Evolutionary conservation across 2,329 filamentous ascomycete species (phyloP).

Genomic region (Fusarium nematophilum): DNA sequence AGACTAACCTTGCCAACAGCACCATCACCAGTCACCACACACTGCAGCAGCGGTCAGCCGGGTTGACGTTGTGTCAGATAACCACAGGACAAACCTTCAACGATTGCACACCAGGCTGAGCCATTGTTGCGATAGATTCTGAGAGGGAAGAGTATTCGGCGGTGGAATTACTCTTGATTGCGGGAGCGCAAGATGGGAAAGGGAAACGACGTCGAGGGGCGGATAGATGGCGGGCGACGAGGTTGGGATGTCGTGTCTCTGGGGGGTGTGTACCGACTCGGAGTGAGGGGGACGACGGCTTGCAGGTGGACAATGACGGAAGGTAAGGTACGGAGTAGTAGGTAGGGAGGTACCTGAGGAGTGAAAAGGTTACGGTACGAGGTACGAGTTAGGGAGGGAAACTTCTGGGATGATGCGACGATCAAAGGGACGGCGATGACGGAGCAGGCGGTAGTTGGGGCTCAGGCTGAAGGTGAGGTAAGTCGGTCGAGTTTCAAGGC

Average conservation of each 20-base stretch:
- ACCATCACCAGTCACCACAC: constrained; percentile 98
- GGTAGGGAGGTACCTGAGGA: too few species aligned
- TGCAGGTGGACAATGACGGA: too few species aligned
- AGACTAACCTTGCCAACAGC: constrained; percentile 90
- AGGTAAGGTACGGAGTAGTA: too few species aligned
- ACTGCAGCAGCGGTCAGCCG: constrained; percentile 66
- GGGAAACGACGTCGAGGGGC: constrained; percentile 17
- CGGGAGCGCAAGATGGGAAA: constrained; percentile 17
- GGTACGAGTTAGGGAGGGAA: too few species aligned
- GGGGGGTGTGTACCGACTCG: constrained; percentile 24
- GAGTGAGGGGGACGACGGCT: constrained; percentile 24
- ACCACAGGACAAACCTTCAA: constrained; percentile 76
- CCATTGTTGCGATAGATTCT: constrained; percentile 62
- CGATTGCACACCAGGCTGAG: constrained; percentile 87
- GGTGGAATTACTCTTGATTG: constrained; percentile 4
- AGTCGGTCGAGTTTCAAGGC: constrained; percentile 45
- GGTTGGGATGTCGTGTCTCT: constrained; percentile 20
- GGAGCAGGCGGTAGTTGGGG: constrained; percentile 30
- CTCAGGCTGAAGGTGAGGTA: constrained; percentile 16
- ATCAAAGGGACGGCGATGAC: constrained; percentile 22
- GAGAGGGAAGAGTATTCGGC: constrained; percentile 7
- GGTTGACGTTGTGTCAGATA: constrained; percentile 35
- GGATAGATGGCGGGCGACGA: constrained; percentile 20
- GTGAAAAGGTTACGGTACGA: too few species aligned
- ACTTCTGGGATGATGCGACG: too few species aligned